Percentiles rank a stretch among this genome's conserved stretches.
Conservation (phyloP, 495 filamentous ascomycete genomes). For the Hamigera avellanea region DNA sequence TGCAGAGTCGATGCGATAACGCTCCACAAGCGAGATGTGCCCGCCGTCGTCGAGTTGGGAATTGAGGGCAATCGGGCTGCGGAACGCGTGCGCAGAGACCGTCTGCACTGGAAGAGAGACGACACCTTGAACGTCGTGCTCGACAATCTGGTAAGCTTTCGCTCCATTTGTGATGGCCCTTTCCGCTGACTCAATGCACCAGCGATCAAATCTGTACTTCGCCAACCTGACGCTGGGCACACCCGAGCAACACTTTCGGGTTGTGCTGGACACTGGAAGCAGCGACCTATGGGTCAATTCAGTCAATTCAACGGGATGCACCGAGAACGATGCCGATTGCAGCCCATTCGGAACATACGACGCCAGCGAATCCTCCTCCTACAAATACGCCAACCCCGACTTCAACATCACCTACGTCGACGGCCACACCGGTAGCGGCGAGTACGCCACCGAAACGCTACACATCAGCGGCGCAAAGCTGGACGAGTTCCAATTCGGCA, state of each 20-base stretch:
- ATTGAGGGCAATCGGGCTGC: no score
- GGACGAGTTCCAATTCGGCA: slow-evolving; percentile 55
- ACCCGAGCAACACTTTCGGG: slow-evolving; percentile 38
- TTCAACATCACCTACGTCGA: slow-evolving; percentile 80
- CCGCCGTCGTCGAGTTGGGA: background rate
- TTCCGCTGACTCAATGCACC: background rate
- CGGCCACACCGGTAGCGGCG: slow-evolving; percentile 55
- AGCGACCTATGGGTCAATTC: slow-evolving; percentile 66
- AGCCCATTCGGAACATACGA: slow-evolving; percentile 40
- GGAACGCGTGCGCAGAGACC: no score
- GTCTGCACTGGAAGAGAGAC: no score
- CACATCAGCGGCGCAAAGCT: slow-evolving; percentile 47
- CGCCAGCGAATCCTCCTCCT: slow-evolving; percentile 55
- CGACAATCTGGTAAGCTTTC: no score
- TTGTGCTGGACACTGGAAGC: slow-evolving; percentile 62
- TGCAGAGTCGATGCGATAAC: background rate
- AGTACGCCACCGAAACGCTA: slow-evolving; percentile 69
- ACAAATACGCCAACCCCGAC: slow-evolving; percentile 46
- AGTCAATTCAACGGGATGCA: slow-evolving; percentile 10
- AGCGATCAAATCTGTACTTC: slow-evolving; percentile 31
- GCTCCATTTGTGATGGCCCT: background rate
- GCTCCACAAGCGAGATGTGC: background rate
- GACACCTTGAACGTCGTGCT: no score
- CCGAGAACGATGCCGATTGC: background rate
- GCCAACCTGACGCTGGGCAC: slow-evolving; percentile 54